Evolutionary conservation across 148 eudicot species (phyloP).

Genomic region (Pouteria glomerata): DNA sequence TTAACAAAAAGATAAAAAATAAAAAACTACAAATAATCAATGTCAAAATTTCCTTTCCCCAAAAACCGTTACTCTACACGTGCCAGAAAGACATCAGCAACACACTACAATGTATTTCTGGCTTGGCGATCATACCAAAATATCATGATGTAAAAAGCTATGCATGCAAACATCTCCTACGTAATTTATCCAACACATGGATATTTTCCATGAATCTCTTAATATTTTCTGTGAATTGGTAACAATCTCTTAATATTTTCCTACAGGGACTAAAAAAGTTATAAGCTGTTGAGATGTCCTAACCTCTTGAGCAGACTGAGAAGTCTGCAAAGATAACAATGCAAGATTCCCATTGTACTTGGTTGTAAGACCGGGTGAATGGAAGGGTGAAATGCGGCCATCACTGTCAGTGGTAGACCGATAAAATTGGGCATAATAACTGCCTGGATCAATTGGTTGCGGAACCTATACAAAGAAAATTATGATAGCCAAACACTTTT

Average conservation of each 20-base stretch:
- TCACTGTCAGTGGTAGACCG: slow-evolving; percentile 56
- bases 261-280: background rate
- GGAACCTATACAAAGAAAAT: slow-evolving; percentile 33
- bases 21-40: too few relatives aligned
- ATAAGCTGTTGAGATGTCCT: slow-evolving; percentile 9
- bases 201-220: background rate
- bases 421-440: slow-evolving; percentile 70
- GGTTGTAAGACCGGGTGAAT: slow-evolving; percentile 45
- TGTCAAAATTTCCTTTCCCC: background rate
- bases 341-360: slow-evolving; percentile 55
- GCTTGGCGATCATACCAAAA: background rate
- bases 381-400: slow-evolving; percentile 71
- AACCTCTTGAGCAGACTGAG: slow-evolving; percentile 69
- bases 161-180: background rate
- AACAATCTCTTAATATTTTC: background rate
- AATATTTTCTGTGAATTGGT: background rate
- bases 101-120: background rate
- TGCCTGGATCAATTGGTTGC: slow-evolving; percentile 59
- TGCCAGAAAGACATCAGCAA: background rate
- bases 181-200: background rate
- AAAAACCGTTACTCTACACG: background rate
- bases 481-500: background rate
- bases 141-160: background rate
- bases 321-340: slow-evolving; percentile 48
- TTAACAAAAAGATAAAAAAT: too few relatives aligned